A percentile compares a stretch with the other conserved stretches of the same genome.
Evolutionary conservation across 2,329 filamentous ascomycete species (phyloP).

Genomic region (Boeremia lycopersici): DNA sequence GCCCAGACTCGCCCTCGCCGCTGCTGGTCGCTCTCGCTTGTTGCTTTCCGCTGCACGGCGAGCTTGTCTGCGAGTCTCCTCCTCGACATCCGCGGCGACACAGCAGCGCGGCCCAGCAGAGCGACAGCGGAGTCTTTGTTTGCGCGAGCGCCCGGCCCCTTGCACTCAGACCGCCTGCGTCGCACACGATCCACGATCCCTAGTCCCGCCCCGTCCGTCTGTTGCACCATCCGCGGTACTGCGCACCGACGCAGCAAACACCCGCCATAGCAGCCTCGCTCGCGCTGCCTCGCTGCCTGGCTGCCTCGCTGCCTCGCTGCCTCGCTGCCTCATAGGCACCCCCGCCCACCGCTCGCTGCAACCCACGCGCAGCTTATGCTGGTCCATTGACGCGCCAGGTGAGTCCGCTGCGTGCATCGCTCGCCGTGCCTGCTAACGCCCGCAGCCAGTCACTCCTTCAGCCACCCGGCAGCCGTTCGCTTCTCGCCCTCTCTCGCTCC

Average conservation of each 20-base stretch:
- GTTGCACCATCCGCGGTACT: slow-evolving; percentile 22
- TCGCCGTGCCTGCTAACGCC: neutral
- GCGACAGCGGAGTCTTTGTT: neutral
- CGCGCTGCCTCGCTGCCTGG: neutral
- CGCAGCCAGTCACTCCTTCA: slow-evolving; percentile 13
- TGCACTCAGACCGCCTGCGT: slow-evolving; percentile 13
- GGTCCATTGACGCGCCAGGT: slow-evolving; percentile 40
- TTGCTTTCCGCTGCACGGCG: slow-evolving; percentile 15
- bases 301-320: slow-evolving; percentile 6
- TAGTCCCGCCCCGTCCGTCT: slow-evolving; percentile 30
- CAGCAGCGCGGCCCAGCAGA: slow-evolving; percentile 7
- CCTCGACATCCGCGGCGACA: slow-evolving; percentile 33
- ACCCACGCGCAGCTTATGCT: slow-evolving; percentile 38
- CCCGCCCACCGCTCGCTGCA: slow-evolving; percentile 16
- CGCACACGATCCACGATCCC: slow-evolving; percentile 20
- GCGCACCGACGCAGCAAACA: slow-evolving; percentile 16
- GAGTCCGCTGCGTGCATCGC: slow-evolving; percentile 18
- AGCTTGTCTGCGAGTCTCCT: slow-evolving; percentile 27
- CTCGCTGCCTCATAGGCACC: slow-evolving; percentile 21
- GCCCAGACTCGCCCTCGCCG: slow-evolving; percentile 8
- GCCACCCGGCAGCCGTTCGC: slow-evolving; percentile 51
- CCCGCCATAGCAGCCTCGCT: slow-evolving; percentile 10
- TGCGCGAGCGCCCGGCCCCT: slow-evolving; percentile 10
- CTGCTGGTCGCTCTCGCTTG: slow-evolving; percentile 16
- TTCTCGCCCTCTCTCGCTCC: slow-evolving; percentile 43